A percentile compares a stretch with the other conserved stretches of the same genome.
Evolutionary conservation across 352 stramenopile species (phyloP).

Genomic region (Detonula confervacea): DNA sequence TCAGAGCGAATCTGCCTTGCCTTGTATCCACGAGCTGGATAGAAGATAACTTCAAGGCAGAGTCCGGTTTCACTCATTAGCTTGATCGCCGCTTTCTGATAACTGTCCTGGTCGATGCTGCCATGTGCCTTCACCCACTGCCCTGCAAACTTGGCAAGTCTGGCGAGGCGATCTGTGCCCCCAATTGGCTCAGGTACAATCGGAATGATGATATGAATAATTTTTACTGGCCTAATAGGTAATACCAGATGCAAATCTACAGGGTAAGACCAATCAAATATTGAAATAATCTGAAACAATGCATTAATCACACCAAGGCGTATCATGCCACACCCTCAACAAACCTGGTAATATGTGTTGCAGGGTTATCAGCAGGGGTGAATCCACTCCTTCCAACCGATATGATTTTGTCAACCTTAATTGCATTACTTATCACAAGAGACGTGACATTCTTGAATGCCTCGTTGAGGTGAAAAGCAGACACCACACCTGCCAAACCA

Average conservation of each 20-base stretch:
- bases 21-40: neutral
- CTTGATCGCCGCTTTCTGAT: neutral
- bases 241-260: neutral
- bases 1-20: slow-evolving; percentile 6
- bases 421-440: neutral
- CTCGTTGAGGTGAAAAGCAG: slow-evolving; percentile 8
- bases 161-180: neutral
- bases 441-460: slow-evolving; percentile 13
- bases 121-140: neutral
- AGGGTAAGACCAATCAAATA: no score
- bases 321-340: neutral
- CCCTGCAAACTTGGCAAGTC: neutral
- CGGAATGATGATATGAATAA: neutral
- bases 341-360: neutral
- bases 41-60: neutral
- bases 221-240: neutral
- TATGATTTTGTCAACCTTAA: neutral
- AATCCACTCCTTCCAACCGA: neutral
- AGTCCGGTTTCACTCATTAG: neutral
- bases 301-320: no score
- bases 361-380: neutral
- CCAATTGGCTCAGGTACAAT: neutral
- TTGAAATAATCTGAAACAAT: neutral
- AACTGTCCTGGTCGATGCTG: neutral
- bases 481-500: slow-evolving; percentile 7